Conservation (phyloP, 2,329 filamentous ascomycete species). For the Leptographium flavum region DNA sequence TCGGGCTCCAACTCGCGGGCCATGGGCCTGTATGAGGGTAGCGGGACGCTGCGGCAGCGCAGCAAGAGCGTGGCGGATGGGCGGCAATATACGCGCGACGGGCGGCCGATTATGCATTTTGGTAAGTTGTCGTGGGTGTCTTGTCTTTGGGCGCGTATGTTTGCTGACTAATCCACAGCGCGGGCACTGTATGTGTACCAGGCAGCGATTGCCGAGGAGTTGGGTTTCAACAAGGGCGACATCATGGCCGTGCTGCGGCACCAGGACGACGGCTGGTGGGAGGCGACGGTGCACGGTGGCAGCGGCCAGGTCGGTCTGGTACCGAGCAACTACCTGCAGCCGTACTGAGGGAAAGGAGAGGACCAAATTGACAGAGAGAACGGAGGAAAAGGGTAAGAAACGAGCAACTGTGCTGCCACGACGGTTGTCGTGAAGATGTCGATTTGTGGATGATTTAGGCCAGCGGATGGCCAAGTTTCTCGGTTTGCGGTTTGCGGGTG, state of each 20-base stretch:
- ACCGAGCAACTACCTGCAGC: slow-evolving; percentile 53
- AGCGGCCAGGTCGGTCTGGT: slow-evolving; percentile 46
- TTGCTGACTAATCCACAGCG: slow-evolving; percentile 36
- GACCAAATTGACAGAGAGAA: not conserved
- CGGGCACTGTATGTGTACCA: slow-evolving; percentile 89
- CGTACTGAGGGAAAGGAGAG: slow-evolving; percentile 21
- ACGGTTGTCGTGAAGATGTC: no score
- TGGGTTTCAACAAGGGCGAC: slow-evolving; percentile 86
- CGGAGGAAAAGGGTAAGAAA: no score
- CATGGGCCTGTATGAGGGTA: slow-evolving; percentile 42
- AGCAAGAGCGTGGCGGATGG: slow-evolving; percentile 82
- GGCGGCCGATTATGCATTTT: slow-evolving; percentile 79
- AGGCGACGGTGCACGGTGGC: slow-evolving; percentile 74
- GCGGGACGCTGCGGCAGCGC: slow-evolving; percentile 33
- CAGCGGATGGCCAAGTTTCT: no score
- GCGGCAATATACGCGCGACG: slow-evolving; percentile 71
- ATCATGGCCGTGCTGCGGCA: slow-evolving; percentile 75
- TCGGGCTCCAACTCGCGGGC: slow-evolving; percentile 26
- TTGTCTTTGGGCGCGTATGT: not conserved
- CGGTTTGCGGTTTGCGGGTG: no score
- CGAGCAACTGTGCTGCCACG: no score
- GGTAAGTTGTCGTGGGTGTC: slow-evolving; percentile 44
- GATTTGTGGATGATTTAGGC: no score
- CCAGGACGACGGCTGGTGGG: slow-evolving; percentile 99
- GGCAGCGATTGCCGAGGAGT: slow-evolving; percentile 87